Evolutionary conservation across 2,329 filamentous ascomycete genomes (phyloP), one percentile per base, ranked within the genome.

Genomic region (Arthrobotrys pseudoclavata): DNA sequence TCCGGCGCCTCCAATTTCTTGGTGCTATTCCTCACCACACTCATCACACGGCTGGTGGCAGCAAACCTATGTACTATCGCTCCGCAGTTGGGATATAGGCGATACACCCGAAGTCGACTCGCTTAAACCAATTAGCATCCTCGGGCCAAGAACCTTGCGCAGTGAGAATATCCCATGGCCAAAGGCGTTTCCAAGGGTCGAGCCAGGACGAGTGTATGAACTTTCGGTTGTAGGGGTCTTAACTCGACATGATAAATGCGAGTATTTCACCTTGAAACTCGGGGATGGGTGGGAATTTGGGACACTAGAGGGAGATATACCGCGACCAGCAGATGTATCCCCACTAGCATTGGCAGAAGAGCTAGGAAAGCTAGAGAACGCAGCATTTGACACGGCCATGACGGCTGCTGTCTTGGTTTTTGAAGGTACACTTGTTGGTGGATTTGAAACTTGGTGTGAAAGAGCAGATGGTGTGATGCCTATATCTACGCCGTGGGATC

Each of bases 121-220:
- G 34, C 34, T 29, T 31, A 31, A 12, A 6, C 24, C 40, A 4
- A 20, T 29, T 29, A 67, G 18, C 1, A 15, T 74, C 20, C 20
- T 64, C 0, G 50, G 64, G 3, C 53, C 57, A 15, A 64, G 22
- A 10, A 64, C 64, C 2, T n/a, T n/a, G 9, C 57, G 29, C 10
- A 64, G 26, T 1, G 66, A 76, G 31, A 76, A 76, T 61, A 69
- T 76, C n/a, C 64, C 55, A 22, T 76, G 71, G 71, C 69, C 69
- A n/a, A 45, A 45, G 9, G 69, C 29, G 12, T 72, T 72, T 31
- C 69, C 60, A 6, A 37, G 40, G 12, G 40, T 72, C 7, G 12
- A 42, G 29, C 45, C 69, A 5, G 60, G 50, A 22, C 31, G 20
- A n/a, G n/a, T 37, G 1, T 72, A 72, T 15, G 50, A 66, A 7